A percentile compares a stretch with the other conserved stretches of the same genome.
These are phyloP conservation scores for Apiotrichum gamsii DNA, from an alignment of 1,284 basidiomycete genomes.

Conservation along the genomic window DNA sequence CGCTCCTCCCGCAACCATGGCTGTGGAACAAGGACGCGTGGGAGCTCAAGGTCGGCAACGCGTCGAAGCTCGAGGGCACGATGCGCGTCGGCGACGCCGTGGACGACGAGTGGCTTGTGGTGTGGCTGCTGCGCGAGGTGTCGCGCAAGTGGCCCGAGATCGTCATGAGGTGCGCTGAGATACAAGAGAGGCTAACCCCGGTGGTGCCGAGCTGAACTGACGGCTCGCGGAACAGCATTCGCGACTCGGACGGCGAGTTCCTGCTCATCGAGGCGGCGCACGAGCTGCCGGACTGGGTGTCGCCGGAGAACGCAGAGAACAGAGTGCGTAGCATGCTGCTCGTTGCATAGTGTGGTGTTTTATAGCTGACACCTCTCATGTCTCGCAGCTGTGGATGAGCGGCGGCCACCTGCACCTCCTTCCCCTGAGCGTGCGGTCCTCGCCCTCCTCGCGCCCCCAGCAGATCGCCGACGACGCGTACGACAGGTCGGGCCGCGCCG, in stretches of 20 bases:
- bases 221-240: slow-evolving; percentile 58
- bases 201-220: slow-evolving; percentile 4
- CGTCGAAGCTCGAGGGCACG: slow-evolving; percentile 56
- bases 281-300: slow-evolving; percentile 80
- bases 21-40: slow-evolving; percentile 85
- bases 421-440: slow-evolving; percentile 66
- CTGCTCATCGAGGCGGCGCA: slow-evolving; percentile 95
- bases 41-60: slow-evolving; percentile 61
- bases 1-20: slow-evolving; percentile 57
- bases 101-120: slow-evolving; percentile 92
- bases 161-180: slow-evolving; percentile 51
- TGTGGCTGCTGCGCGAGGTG: slow-evolving; percentile 76
- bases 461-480: slow-evolving; percentile 56
- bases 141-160: slow-evolving; percentile 68
- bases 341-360: too few species aligned
- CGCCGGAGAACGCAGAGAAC: slow-evolving; percentile 82
- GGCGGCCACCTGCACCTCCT: slow-evolving; percentile 75
- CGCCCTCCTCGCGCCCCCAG: slow-evolving; percentile 53
- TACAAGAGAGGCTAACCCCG: not conserved
- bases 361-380: too few species aligned
- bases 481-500: slow-evolving; percentile 39
- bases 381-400: slow-evolving; percentile 77
- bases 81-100: slow-evolving; percentile 88
- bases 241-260: slow-evolving; percentile 93
- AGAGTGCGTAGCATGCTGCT: too few species aligned